A percentile compares a stretch with the other conserved stretches of the same genome.
Conservation (phyloP, 1,139 yeast genomes). For the Blastobotrys serpentis region DNA sequence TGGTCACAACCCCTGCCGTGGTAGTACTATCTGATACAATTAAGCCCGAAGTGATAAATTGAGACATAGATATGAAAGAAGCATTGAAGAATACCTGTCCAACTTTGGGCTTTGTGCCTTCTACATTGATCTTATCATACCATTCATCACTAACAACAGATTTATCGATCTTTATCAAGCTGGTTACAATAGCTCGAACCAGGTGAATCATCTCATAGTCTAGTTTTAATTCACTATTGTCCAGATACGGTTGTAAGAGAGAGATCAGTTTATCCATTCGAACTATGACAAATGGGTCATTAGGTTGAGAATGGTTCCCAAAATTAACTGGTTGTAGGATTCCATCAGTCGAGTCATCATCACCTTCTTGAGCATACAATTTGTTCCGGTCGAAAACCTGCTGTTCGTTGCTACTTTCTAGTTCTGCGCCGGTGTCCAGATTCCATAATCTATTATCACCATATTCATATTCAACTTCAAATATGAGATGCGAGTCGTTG, state of each 20-base stretch:
- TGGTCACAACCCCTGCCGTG: conserved; percentile 13
- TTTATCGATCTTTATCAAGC: conserved; percentile 9
- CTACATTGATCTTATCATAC: conserved; percentile 7
- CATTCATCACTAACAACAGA: conserved; percentile 7
- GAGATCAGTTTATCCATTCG: conserved; percentile 11
- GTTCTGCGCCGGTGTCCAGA: conserved; percentile 22
- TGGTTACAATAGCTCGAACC: conserved; percentile 7
- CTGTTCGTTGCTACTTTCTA: conserved; percentile 5
- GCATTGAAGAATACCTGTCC: conserved; percentile 14
- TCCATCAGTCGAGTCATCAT: conserved; percentile 2
- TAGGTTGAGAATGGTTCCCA: conserved; percentile 10
- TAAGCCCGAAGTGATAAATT: neutral
- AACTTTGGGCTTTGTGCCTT: neutral
- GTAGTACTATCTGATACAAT: conserved; percentile 8
- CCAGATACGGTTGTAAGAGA: conserved; percentile 6
- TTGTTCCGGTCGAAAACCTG: neutral
- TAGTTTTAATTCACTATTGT: conserved; percentile 5
- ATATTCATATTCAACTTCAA: conserved; percentile 22
- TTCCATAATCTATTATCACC: conserved; percentile 24
- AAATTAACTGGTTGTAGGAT: conserved; percentile 9
- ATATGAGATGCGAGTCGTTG: neutral
- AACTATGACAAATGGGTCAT: conserved; percentile 12
- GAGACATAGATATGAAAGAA: conserved; percentile 10
- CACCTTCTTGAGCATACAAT: neutral
- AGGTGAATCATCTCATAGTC: conserved; percentile 8